Evolutionary conservation across 2,329 filamentous ascomycete genomes (phyloP).

Genomic region (Aspergillus luchuensis): DNA sequence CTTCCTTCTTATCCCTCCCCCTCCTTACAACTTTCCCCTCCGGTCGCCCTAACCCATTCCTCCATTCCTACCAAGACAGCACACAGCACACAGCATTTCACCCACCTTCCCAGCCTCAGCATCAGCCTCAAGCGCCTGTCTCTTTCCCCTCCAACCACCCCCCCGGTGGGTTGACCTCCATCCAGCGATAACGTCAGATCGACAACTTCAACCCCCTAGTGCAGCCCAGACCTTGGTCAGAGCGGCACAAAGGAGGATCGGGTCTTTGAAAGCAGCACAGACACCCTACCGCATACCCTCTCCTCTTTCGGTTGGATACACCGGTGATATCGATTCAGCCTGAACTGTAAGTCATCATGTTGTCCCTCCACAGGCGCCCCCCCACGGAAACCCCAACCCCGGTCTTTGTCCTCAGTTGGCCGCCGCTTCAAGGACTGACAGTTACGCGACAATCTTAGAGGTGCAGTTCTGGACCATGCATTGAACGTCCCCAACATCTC

Average conservation of each 20-base stretch:
- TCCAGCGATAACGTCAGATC: conserved; percentile 13
- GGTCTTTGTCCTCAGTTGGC: neutral
- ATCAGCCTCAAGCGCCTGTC: neutral
- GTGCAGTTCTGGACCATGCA: conserved; percentile 10
- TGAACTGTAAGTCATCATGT: conserved; percentile 1
- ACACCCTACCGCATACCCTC: neutral
- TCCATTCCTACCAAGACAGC: no score
- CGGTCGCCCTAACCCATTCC: neutral
- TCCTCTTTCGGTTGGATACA: neutral
- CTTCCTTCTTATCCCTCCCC: neutral
- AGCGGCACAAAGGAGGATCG: conserved; percentile 10
- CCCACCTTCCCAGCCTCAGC: neutral
- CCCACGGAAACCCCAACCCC: neutral
- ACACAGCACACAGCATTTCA: no score
- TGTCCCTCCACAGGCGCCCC: conserved; percentile 3
- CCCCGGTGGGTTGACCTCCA: neutral
- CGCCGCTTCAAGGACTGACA: neutral
- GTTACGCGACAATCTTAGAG: neutral
- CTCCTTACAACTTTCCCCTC: neutral
- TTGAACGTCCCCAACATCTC: conserved; percentile 6
- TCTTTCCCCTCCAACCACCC: neutral
- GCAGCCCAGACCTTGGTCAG: conserved; percentile 14
- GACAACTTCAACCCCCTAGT: conserved; percentile 8
- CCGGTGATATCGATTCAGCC: neutral
- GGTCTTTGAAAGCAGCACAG: neutral